These are phyloP conservation scores for Candida mesenterica DNA, from an alignment of 1,139 yeast genomes.

Conservation along the genomic window DNA sequence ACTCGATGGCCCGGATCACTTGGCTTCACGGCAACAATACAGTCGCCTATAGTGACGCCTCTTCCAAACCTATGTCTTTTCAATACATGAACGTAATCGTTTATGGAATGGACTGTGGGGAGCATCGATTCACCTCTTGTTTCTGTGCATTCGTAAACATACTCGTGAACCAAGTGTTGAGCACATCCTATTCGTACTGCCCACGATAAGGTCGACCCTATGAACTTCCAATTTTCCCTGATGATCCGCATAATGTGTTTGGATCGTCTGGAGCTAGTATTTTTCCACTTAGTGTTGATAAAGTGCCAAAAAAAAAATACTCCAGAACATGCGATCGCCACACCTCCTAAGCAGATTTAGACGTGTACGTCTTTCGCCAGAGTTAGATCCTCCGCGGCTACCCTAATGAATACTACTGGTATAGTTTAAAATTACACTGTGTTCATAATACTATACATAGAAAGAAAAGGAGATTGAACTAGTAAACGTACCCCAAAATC, in stretches of 20 bases:
- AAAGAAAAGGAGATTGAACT: slow-evolving; percentile 1
- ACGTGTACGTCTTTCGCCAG: too few relatives aligned
- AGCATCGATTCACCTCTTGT: slow-evolving; percentile 95
- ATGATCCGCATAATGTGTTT: slow-evolving; percentile 4
- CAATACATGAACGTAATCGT: slow-evolving; percentile 79
- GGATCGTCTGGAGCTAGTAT: too few relatives aligned
- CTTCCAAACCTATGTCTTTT: slow-evolving; percentile 62
- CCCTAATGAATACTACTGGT: too few relatives aligned
- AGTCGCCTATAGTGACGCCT: slow-evolving; percentile 72
- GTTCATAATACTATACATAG: background rate
- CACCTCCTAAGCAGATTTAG: too few relatives aligned
- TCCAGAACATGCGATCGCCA: too few relatives aligned
- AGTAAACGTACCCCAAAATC: slow-evolving; percentile 92
- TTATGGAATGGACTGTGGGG: slow-evolving; percentile 73
- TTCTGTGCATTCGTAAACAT: slow-evolving; percentile 72
- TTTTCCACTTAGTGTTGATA: too few relatives aligned
- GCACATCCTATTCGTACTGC: slow-evolving; percentile 64
- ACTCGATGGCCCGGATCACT: slow-evolving; percentile 84
- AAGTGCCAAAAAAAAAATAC: too few relatives aligned
- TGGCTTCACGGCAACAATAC: slow-evolving; percentile 86
- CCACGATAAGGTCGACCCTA: slow-evolving; percentile 40
- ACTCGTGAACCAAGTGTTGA: slow-evolving; percentile 64
- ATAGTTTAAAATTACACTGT: too few relatives aligned
- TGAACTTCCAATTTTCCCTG: slow-evolving; percentile 29
- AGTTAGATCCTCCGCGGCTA: too few relatives aligned